Evolutionary conservation across 2,329 filamentous ascomycete genomes (phyloP), one percentile per base, ranked within the genome.

Genomic region (Ophiostoma fasciatum): DNA sequence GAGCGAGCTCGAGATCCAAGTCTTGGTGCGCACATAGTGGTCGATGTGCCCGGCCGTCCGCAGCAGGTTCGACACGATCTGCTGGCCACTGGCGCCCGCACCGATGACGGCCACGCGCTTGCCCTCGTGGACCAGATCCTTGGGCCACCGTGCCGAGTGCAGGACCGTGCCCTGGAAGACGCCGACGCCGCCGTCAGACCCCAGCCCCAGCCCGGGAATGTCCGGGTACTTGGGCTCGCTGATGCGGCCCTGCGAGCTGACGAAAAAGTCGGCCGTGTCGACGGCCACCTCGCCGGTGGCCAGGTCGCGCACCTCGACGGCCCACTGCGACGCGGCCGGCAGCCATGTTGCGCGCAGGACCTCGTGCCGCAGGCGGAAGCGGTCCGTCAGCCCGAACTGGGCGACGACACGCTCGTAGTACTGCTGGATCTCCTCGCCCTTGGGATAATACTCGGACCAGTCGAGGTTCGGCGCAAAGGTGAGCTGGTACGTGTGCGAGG

Each of bases 281-380:
- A 60, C 51, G 14, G 49, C 54, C 11, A 53, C 47, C 36, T 57
- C 53, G 26, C 60, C 61, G 2, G 62, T 62, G 2, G 52, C 48
- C 15, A 54, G 49, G 42, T 64, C 55, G 29, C 56, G 53, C 18
- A 58, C 51, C 41, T 58, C 57, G 40, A 49, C 33, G 4, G 22
- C 34, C 45, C 45, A 47, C 15, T 41, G 22, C 1, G 37, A 25
- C 10, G 35, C 28, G 4, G 35, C 32, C 8, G 21, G 13, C 13
- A 38, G 34, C 45, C 45, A 47, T 3, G 23, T 41, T 1, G 45
- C 45, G 4, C 35, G 23, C n/a, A 38, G 8, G 3, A 47, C 42
- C 17, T 41, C 18, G 33, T 38, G 36, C 8, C 26, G 23, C 10
- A 42, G 28, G 4, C 19, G 31, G 18, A 40, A 17, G 12, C 19